phyloP scores from a whole-genome alignment of 192 early-diverging fungal species.

The Dimargaris cristalligena region DNA sequence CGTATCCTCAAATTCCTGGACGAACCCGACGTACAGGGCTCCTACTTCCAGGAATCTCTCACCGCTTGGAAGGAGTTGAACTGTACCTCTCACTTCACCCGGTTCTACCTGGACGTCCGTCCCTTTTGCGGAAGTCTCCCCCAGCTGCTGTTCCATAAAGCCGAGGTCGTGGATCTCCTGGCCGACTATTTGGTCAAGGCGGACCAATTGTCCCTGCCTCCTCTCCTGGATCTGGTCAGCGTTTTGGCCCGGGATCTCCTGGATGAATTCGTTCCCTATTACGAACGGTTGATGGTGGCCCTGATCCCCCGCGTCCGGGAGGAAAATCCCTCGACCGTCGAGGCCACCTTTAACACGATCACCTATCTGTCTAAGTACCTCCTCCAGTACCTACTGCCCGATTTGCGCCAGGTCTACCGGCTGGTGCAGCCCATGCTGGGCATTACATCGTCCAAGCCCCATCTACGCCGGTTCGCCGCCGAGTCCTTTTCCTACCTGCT shows the following conservation, averaged over 20 bases:
- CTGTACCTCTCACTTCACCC: constrained; percentile 60
- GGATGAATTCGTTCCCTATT: constrained; percentile 72
- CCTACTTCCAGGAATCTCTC: constrained; percentile 74
- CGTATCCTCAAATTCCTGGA: constrained; percentile 39
- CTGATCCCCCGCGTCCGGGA: constrained; percentile 50
- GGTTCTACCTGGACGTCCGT: constrained; percentile 48
- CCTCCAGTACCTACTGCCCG: constrained; percentile 41
- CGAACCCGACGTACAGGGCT: constrained; percentile 39
- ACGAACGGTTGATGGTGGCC: constrained; percentile 39
- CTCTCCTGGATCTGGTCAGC: constrained; percentile 64
- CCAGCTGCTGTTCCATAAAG: constrained; percentile 83
- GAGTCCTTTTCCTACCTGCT: constrained; percentile 84
- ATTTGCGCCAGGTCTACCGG: constrained; percentile 59
- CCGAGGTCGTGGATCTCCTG: constrained; percentile 45
- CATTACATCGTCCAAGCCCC: constrained; percentile 43
- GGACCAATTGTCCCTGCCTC: constrained; percentile 55
- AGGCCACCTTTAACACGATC: constrained; percentile 73
- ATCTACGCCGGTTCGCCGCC: constrained; percentile 75
- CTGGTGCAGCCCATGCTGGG: constrained; percentile 59
- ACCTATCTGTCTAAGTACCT: constrained; percentile 87
- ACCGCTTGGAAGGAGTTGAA: constrained; percentile 81
- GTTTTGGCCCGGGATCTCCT: constrained; percentile 82
- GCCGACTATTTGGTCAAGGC: constrained; percentile 42
- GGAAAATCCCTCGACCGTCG: constrained; percentile 54
- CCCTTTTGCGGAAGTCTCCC: constrained; percentile 54